A percentile compares a stretch with the other conserved stretches of the same genome.
Evolutionary conservation across 495 filamentous ascomycete genomes (phyloP).

Genomic region (Penicillium egyptiacum): DNA sequence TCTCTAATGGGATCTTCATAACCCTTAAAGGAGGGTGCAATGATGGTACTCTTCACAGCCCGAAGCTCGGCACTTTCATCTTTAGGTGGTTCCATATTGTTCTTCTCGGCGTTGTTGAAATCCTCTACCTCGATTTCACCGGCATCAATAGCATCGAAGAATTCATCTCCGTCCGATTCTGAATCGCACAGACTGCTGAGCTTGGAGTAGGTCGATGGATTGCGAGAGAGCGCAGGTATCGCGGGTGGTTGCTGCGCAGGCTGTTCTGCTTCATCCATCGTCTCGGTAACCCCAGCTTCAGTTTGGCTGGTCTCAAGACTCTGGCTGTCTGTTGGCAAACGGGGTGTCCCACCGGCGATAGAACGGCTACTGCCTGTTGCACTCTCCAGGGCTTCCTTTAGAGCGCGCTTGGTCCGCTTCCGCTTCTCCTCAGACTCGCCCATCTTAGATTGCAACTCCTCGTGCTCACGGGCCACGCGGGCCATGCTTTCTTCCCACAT

Average conservation of each 20-base stretch:
- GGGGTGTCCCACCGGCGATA: slow-evolving; percentile 33
- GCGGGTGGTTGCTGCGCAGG: slow-evolving; percentile 6
- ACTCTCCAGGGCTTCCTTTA: slow-evolving; percentile 80
- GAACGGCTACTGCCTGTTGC: slow-evolving; percentile 48
- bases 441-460: slow-evolving; percentile 80
- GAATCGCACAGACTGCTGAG: slow-evolving; percentile 64
- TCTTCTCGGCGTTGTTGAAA: slow-evolving; percentile 47
- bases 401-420: slow-evolving; percentile 81
- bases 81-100: slow-evolving; percentile 45
- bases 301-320: slow-evolving; percentile 20
- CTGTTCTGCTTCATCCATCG: slow-evolving; percentile 11
- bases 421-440: slow-evolving; percentile 89
- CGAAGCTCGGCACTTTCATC: slow-evolving; percentile 49
- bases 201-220: slow-evolving; percentile 34
- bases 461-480: slow-evolving; percentile 86
- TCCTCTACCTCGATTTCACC: slow-evolving; percentile 80
- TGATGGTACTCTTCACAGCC: slow-evolving; percentile 54
- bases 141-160: slow-evolving; percentile 95
- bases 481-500: slow-evolving; percentile 99
- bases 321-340: slow-evolving; percentile 18
- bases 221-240: slow-evolving; percentile 23
- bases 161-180: slow-evolving; percentile 86
- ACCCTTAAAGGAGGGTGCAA: slow-evolving; percentile 76
- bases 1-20: slow-evolving; percentile 84
- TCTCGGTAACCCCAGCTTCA: slow-evolving; percentile 11